Base-by-base conservation (phyloP, 2,329 filamentous ascomycete species). In the Fusarium xylarioides region DNA sequence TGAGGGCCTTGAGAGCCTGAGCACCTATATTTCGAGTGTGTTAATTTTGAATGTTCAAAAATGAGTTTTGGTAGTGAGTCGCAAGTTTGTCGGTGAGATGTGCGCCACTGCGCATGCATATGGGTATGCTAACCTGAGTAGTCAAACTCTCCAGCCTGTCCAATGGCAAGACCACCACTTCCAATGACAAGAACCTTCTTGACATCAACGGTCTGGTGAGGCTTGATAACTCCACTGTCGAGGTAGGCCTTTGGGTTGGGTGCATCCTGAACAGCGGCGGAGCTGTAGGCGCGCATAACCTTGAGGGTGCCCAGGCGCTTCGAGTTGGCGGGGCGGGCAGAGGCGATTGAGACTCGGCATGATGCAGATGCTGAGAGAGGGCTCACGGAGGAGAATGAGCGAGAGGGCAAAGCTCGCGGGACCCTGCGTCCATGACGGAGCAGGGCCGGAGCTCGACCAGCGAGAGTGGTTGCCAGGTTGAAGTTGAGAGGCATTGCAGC, bases 121-220 rank as follows among this genome's bases (percentile, higher is more conserved):
- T 47, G 52, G 63, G 63, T 38, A 46, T 32, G 88, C 91, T 76
- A 87, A 97, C 95, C 95, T 83, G 96, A 98, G 84, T 98, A 98
- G 85, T 98, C 95, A 79, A 98, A 98, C 86, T 98, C 95, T 86
- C 95, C 95, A 74, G 95, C 95, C 85, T 98, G 95, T 73, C 95
- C 95, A 89, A 98, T 98, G 82, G 94, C 94, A 77, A 98, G 89
- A 83, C 95, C 95, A 86, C 95, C 95, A 85, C 92, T 95, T 67
- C 95, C 95, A 86, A 98, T 97, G 77, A 98, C 95, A 71, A 98
- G 87, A 58, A 98, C 95, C 86, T 98, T 98, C 87, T 97, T 97
- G 74, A 98, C 95, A 81, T 97, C 90, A 56, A 98, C 92, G 62
- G 93, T 86, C 78, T 95, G 88, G 79, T 89, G 89, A 66, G 92